phyloP scores from a whole-genome alignment of 345 rosid species.

The Angophora floribunda region DNA sequence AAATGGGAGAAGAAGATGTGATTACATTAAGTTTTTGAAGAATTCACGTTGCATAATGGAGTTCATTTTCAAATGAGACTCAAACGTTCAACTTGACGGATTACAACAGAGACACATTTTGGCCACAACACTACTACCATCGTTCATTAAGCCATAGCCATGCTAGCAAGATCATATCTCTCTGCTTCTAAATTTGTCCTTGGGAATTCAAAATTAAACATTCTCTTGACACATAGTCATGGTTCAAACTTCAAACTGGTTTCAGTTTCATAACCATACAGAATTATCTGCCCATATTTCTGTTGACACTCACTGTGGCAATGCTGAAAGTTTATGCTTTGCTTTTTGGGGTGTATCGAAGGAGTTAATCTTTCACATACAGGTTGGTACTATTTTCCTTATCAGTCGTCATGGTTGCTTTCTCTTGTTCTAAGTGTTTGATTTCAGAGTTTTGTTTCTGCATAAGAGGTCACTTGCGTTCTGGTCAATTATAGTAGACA shows the following conservation, averaged over 20 bases:
- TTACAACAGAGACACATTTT: background rate
- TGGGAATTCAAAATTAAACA: background rate
- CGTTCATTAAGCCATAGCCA: background rate
- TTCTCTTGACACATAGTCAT: background rate
- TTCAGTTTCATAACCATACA: background rate
- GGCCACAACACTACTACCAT: background rate
- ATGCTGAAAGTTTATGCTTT: background rate
- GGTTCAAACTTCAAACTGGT: background rate
- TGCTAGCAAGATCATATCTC: background rate
- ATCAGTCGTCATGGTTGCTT: background rate
- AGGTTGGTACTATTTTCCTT: background rate
- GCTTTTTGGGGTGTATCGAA: background rate
- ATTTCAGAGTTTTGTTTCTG: background rate
- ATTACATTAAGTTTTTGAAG: background rate
- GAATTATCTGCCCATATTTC: background rate
- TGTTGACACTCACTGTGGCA: background rate
- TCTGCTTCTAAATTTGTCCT: background rate
- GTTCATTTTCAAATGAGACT: background rate
- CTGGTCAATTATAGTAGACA: background rate
- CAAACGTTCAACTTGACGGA: background rate
- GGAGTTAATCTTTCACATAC: background rate
- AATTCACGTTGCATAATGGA: background rate
- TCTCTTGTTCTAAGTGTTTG: background rate
- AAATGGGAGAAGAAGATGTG: background rate
- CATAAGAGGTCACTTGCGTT: background rate